These are phyloP conservation scores for Zygosaccharomyces bisporus DNA, from an alignment of 805 yeast species.

Conservation along the genomic window DNA sequence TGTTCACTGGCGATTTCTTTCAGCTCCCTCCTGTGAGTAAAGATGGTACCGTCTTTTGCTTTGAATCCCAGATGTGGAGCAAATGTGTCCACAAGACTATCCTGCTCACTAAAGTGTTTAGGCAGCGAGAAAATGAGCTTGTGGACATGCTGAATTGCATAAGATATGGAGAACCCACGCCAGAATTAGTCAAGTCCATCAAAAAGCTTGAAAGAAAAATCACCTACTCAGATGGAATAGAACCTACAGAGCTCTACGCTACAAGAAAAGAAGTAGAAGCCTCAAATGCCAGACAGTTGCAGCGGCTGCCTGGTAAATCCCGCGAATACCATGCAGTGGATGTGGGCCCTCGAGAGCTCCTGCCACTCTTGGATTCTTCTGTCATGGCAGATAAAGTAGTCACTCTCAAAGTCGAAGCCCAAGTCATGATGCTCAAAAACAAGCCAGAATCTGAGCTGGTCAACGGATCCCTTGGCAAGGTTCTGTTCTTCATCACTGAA, in stretches of 20 bases:
- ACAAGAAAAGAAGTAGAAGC: slow-evolving; percentile 79
- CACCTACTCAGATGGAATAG: slow-evolving; percentile 64
- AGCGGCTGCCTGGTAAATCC: slow-evolving; percentile 45
- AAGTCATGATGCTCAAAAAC: slow-evolving; percentile 90
- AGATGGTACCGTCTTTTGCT: slow-evolving; percentile 55
- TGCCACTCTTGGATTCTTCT: slow-evolving; percentile 45
- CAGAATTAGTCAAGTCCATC: slow-evolving; percentile 48
- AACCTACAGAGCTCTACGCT: slow-evolving; percentile 86
- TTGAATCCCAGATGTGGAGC: slow-evolving; percentile 71
- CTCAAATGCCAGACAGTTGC: slow-evolving; percentile 59
- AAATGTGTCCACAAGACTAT: slow-evolving; percentile 60
- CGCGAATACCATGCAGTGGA: slow-evolving; percentile 47
- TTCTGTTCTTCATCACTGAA: slow-evolving; percentile 41
- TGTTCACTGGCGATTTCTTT: slow-evolving; percentile 92
- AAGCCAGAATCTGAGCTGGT: slow-evolving; percentile 65
- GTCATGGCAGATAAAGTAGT: slow-evolving; percentile 69
- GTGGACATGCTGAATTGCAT: slow-evolving; percentile 77
- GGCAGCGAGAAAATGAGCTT: slow-evolving; percentile 74
- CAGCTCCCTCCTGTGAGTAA: slow-evolving; percentile 87
- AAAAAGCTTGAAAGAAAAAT: slow-evolving; percentile 54
- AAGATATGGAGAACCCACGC: slow-evolving; percentile 63
- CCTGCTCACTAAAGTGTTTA: slow-evolving; percentile 71
- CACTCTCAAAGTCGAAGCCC: slow-evolving; percentile 76
- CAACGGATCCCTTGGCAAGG: slow-evolving; percentile 86
- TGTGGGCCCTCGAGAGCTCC: slow-evolving; percentile 31